Base-by-base conservation (phyloP, 129 eudicot genomes). In the Escallonia herrerae region DNA sequence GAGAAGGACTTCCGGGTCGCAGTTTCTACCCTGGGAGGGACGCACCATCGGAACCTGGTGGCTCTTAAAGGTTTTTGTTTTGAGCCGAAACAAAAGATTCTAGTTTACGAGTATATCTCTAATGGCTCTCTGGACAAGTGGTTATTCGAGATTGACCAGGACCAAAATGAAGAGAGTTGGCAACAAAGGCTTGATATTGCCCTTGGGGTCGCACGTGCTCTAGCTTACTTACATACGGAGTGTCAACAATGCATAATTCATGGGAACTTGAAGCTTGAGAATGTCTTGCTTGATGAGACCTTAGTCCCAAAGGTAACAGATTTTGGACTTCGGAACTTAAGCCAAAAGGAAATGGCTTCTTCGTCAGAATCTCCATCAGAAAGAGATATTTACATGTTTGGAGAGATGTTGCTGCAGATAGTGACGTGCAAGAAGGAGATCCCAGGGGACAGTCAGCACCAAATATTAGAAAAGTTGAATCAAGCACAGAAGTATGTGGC, bases 221-320 rank as follows among this genome's bases (percentile, higher is more conserved):
- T 89, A 5, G 83, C 78, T 37, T 89, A 89, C 74, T 59, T 89
- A 56, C 96, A 89, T 60, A 46, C 81, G 2, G 96, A 89, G 56
- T 89, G 96, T 64, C 94, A 72, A 43, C 58, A 76, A 38, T 89
- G 96, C 75, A 80, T 89, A 11, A 65, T 82, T 41, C 94, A 89
- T 9, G 96, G 96, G 38, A 82, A 83, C 43, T 47, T 89, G 74
- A 89, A 85, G 79, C 83, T 85, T 2, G 90, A 80, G 53, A 89
- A 85, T 13, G 83, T 82, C 49, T 56, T 89, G 77, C 72, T 85
- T 47, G 96, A 89, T 40, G 94, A 85, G 40, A 78, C 74, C 4
- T 53, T 81, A 70, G 74, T 53, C 39, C 90, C 94, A 1, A 82
- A 89, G 77, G 43, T 89, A 73, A 76, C 89, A 0, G 89, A 89